A percentile compares a stretch with the other conserved stretches of the same genome.
These are phyloP conservation scores for Sphenostylis stenocarpa DNA, from an alignment of 306 rosid species.

Conservation along the genomic window DNA sequence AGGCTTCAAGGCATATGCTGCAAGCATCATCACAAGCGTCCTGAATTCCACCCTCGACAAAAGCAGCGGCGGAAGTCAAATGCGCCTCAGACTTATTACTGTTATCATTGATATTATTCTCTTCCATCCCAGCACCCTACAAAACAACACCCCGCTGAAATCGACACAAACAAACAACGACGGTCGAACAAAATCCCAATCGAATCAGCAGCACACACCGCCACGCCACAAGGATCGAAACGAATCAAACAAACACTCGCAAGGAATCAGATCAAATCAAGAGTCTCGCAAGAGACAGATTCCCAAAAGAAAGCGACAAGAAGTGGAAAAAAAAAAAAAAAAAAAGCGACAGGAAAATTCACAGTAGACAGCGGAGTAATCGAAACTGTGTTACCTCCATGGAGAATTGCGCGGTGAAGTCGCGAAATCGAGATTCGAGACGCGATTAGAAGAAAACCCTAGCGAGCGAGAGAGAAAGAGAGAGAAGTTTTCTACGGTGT, in stretches of 20 bases:
- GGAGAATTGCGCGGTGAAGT: conserved; percentile 12
- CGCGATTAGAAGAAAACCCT: conserved; percentile 35
- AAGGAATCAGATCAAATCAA: conserved; percentile 12
- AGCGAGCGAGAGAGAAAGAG: conserved; percentile 29
- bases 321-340: not conserved
- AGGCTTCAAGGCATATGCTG: conserved; percentile 91
- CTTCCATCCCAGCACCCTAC: conserved; percentile 63
- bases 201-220: not conserved
- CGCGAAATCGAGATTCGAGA: conserved; percentile 31
- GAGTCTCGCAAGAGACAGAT: not conserved
- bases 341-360: not conserved
- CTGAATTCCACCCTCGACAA: conserved; percentile 97
- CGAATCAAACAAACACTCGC: not conserved
- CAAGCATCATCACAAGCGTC: conserved; percentile 96
- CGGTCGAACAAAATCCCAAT: not conserved
- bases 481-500: conserved; percentile 4
- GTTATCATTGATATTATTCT: conserved; percentile 13
- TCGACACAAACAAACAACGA: not conserved
- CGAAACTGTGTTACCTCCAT: conserved; percentile 41
- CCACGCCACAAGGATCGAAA: not conserved
- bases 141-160: not conserved
- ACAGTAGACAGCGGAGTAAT: not conserved
- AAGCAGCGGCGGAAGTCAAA: conserved; percentile 93
- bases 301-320: not conserved
- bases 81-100: conserved; percentile 56